A percentile compares a stretch with the other conserved stretches of the same genome.
Evolutionary conservation across 1,284 basidiomycete species (phyloP).

Genomic region (Heterobasidion parviporum): DNA sequence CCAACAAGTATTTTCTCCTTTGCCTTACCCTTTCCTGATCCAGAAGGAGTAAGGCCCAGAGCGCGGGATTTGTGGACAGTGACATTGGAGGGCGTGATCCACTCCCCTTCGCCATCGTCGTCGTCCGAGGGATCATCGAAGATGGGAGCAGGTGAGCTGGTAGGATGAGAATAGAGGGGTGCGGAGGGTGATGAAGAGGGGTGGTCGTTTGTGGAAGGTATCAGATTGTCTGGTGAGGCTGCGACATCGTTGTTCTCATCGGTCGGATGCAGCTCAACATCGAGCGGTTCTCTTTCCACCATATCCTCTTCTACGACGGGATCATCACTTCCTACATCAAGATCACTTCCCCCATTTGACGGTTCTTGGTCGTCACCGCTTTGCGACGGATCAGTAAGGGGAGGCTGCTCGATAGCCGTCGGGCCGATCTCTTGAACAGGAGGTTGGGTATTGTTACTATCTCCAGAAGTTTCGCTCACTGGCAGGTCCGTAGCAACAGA

Average conservation of each 20-base stretch:
- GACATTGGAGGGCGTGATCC: conserved; percentile 95
- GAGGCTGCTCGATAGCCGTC: neutral
- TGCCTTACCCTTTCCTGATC: conserved; percentile 26
- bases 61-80: conserved; percentile 83
- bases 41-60: conserved; percentile 65
- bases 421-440: no score
- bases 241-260: conserved; percentile 15
- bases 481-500: neutral
- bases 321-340: conserved; percentile 1
- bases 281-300: conserved; percentile 30
- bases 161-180: conserved; percentile 4
- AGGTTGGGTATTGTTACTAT: no score
- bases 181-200: conserved; percentile 7
- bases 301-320: conserved; percentile 9
- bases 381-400: no score
- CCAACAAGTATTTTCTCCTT: conserved; percentile 55
- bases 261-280: conserved; percentile 38
- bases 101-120: conserved; percentile 87
- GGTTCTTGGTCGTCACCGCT: no score
- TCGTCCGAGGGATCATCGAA: conserved; percentile 70
- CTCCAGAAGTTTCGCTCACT: neutral
- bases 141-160: conserved; percentile 21
- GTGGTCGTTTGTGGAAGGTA: conserved; percentile 5
- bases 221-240: conserved; percentile 2
- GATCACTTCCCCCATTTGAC: neutral